Conservation (phyloP, 2,329 filamentous ascomycete species). For the Peltaster fructicola region DNA sequence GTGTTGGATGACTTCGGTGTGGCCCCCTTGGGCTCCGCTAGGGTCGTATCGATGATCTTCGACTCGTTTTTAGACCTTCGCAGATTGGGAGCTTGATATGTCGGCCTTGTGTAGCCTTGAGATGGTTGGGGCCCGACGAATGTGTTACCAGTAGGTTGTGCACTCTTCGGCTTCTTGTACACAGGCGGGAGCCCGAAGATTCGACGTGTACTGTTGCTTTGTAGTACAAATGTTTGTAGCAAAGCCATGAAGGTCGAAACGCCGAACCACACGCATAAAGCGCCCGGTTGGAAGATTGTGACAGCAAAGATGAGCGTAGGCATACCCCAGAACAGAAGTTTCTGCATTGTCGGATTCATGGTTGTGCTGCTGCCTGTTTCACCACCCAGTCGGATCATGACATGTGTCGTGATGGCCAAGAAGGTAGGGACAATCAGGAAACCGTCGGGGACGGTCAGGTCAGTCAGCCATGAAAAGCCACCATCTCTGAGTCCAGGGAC, state of each 20-base stretch:
- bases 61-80: conserved; percentile 1
- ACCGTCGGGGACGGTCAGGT: conserved; percentile 63
- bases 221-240: conserved; percentile 22
- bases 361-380: conserved; percentile 25
- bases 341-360: conserved; percentile 19
- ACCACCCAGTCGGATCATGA: conserved; percentile 26
- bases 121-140: conserved; percentile 1
- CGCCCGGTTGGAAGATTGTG: conserved; percentile 37
- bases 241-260: conserved; percentile 24
- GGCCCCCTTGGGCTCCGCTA: background rate
- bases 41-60: background rate
- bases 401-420: conserved; percentile 18
- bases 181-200: conserved; percentile 23
- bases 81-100: conserved; percentile 4
- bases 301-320: conserved; percentile 36
- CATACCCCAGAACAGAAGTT: conserved; percentile 29
- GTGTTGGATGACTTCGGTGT: background rate
- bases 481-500: conserved; percentile 61
- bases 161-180: conserved; percentile 7
- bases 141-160: background rate
- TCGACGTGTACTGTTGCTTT: conserved; percentile 19
- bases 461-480: conserved; percentile 58
- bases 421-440: conserved; percentile 50
- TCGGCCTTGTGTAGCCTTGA: conserved; percentile 1
- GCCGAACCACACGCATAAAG: conserved; percentile 47